These are phyloP conservation scores for Yarrowia sp. DNA, from an alignment of 805 yeast species.

Conservation along the genomic window DNA sequence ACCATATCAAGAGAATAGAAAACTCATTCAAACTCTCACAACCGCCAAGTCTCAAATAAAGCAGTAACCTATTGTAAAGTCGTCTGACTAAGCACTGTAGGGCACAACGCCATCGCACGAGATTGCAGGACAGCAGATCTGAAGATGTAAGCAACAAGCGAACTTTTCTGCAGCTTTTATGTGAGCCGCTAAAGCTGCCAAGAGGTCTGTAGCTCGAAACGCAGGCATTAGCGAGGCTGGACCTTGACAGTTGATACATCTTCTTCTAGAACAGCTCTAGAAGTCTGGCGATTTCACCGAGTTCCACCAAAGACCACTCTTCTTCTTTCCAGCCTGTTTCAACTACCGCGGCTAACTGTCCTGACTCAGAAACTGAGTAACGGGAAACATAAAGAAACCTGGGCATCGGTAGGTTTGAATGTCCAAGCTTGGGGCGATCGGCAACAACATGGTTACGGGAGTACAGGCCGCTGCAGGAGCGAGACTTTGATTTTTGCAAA, in stretches of 20 bases:
- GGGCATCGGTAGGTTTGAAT: background rate
- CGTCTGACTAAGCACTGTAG: too few relatives aligned
- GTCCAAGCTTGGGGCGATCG: slow-evolving; percentile 8
- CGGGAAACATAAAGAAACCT: background rate
- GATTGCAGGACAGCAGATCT: background rate
- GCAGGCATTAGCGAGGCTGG: background rate
- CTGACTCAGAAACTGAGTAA: background rate
- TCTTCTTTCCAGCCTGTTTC: background rate
- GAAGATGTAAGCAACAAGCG: background rate
- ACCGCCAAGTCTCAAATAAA: background rate
- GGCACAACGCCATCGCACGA: background rate
- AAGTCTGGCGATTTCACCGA: too few relatives aligned
- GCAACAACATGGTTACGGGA: slow-evolving; percentile 2
- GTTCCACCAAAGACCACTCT: too few relatives aligned
- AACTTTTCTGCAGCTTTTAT: background rate
- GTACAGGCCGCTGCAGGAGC: slow-evolving; percentile 11
- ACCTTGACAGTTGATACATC: background rate
- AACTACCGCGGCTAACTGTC: background rate
- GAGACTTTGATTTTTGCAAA: background rate
- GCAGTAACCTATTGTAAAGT: too few relatives aligned
- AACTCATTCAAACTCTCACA: too few relatives aligned
- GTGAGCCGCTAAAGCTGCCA: background rate
- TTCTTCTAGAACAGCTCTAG: background rate
- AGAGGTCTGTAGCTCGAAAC: background rate
- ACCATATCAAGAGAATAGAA: too few relatives aligned